Evolutionary conservation across 169 alveolate genomes (phyloP).

Genomic region (Theileria annulata): DNA sequence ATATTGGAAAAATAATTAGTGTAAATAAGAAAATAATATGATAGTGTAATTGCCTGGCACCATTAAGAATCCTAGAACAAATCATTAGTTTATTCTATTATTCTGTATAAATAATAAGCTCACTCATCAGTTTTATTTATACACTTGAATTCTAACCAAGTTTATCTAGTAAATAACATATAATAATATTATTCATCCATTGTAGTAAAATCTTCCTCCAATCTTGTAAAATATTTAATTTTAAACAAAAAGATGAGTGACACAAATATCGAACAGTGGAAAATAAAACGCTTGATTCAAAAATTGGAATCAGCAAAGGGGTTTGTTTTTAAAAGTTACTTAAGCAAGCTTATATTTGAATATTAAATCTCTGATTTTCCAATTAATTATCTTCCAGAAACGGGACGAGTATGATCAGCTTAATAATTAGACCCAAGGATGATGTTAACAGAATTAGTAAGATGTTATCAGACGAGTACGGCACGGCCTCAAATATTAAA

Average conservation of each 20-base stretch:
- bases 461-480: conserved; percentile 93
- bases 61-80: neutral
- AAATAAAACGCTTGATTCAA: conserved; percentile 87
- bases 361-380: neutral
- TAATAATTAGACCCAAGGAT: conserved; percentile 95
- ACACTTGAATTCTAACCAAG: neutral
- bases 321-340: conserved; percentile 40
- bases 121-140: neutral
- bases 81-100: neutral
- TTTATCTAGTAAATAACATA: neutral
- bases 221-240: neutral
- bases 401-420: conserved; percentile 97
- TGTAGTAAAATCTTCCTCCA: neutral
- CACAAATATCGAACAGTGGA: conserved; percentile 91
- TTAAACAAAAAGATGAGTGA: conserved; percentile 70
- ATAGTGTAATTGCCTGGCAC: neutral
- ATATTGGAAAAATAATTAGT: neutral
- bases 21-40: neutral
- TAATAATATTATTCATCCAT: neutral
- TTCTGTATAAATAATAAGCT: neutral
- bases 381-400: conserved; percentile 56
- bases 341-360: neutral
- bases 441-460: conserved; percentile 91
- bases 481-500: conserved; percentile 97
- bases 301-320: conserved; percentile 91